phyloP scores from a whole-genome alignment of 768 basidiomycete genomes.

The Hypsizygus marmoreus region DNA sequence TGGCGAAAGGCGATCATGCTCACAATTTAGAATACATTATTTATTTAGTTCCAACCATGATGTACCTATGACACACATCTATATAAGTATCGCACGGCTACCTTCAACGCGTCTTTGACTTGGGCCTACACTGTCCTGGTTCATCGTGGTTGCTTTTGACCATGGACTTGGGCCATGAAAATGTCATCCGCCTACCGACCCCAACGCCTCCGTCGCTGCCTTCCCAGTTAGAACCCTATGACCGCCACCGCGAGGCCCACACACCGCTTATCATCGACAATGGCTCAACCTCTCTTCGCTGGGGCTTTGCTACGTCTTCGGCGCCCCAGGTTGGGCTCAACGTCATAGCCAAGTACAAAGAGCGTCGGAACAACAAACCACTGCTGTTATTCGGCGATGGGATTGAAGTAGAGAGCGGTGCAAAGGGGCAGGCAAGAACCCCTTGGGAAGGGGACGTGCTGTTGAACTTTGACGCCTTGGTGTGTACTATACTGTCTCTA shows the following conservation, averaged over 20 bases:
- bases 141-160: neutral
- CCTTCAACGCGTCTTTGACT: neutral
- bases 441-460: conserved; percentile 96
- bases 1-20: no score
- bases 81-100: no score
- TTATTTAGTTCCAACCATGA: no score
- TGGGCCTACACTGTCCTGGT: neutral
- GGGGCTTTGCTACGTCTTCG: conserved; percentile 72
- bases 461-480: conserved; percentile 90
- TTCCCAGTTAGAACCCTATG: conserved; percentile 46
- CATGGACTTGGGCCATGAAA: conserved; percentile 8
- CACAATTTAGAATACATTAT: no score
- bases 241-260: conserved; percentile 44
- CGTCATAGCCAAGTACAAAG: conserved; percentile 84
- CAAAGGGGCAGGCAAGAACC: conserved; percentile 72
- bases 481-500: conserved; percentile 46
- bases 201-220: conserved; percentile 20
- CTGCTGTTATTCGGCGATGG: conserved; percentile 88
- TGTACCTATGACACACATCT: no score
- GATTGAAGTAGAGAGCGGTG: conserved; percentile 83
- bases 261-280: conserved; percentile 88
- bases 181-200: conserved; percentile 18
- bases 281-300: conserved; percentile 79
- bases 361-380: conserved; percentile 79
- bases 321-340: conserved; percentile 66